Base-by-base conservation (phyloP, 1,284 basidiomycete species). In the Microbotryomycetes sp. region DNA sequence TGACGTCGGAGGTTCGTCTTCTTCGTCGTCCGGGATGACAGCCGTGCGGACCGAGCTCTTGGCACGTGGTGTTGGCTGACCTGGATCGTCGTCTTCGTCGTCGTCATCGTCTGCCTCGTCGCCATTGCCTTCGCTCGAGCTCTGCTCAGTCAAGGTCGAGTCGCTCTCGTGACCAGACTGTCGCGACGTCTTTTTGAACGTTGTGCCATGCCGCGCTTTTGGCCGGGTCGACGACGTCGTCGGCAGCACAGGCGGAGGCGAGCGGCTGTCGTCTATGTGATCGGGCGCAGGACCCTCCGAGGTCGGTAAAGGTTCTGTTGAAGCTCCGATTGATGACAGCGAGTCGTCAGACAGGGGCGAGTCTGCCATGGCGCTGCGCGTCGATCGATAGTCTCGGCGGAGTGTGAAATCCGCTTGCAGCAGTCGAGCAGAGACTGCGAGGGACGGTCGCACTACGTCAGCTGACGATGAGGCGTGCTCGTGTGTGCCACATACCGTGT, bases 91-190 rank as follows among this genome's bases (percentile, higher is more conserved):
- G 15, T 60, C 58, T 4, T 49, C 56, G 0, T 45, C 48, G 15
- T 50, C 47, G 7, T 58, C 59, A 1, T 29, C 62, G 13, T 62
- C 60, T 23, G n/a, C 24, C 23, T 46, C 30, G 18, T 23, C 52
- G 30, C 11, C 28, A 26, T 7, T 49, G 2, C 4, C 30, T 3
- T 60, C 54, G 23, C 41, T 54, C 16, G 48, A 46, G 31, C 61
- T 63, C 47, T 61, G 59, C 57, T 67, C 65, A 4, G 65, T 67
- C 53, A 67, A 47, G 45, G 54, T 64, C 50, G 60, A 62, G 51
- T 67, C 65, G 41, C 57, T 62, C 26, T 67, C 65, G 28, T 52
- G 24, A 0, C 62, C 64, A 7, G 54, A n/a, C n/a, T 50, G 5
- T 41, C 54, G 35, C 23, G 30, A 45, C 54, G 16, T 16, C 54